Percentiles rank a stretch among this genome's conserved stretches.
Conservation (phyloP, 2,329 filamentous ascomycete genomes). For the Chaetomiaceae sp. region DNA sequence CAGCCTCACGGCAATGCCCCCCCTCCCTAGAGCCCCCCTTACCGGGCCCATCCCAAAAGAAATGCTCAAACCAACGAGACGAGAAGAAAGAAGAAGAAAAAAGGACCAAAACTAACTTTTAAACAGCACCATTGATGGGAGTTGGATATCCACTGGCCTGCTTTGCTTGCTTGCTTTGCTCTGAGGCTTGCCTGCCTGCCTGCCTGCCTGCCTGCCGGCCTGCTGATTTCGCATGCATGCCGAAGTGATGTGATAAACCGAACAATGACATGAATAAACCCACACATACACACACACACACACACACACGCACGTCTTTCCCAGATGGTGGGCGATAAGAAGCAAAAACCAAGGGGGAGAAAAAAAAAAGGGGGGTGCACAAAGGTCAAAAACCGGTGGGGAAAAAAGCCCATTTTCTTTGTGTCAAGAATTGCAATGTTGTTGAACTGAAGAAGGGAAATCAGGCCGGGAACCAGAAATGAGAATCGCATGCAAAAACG, state of each 20-base stretch:
- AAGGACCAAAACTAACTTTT: background rate
- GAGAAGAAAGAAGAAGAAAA: background rate
- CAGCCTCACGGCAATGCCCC: no score
- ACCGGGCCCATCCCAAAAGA: no score
- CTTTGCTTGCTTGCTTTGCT: background rate
- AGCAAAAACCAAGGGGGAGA: background rate
- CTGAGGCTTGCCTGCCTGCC: no score
- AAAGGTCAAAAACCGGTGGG: background rate
- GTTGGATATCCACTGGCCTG: no score
- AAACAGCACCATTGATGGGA: conserved; percentile 4
- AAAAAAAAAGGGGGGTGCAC: background rate
- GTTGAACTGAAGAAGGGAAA: background rate
- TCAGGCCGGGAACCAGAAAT: background rate
- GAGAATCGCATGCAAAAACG: background rate
- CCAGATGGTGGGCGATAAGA: background rate
- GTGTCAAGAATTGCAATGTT: background rate
- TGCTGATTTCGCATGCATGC: background rate
- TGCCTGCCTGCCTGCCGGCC: background rate
- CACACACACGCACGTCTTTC: background rate
- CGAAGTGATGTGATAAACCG: no score
- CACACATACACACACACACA: background rate
- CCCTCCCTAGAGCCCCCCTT: no score
- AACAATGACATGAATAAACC: background rate
- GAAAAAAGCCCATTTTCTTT: background rate
- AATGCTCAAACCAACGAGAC: no score